Evolutionary conservation across 139 green algal genomes (phyloP).

Genomic region (Monoraphidium neglectum): DNA sequence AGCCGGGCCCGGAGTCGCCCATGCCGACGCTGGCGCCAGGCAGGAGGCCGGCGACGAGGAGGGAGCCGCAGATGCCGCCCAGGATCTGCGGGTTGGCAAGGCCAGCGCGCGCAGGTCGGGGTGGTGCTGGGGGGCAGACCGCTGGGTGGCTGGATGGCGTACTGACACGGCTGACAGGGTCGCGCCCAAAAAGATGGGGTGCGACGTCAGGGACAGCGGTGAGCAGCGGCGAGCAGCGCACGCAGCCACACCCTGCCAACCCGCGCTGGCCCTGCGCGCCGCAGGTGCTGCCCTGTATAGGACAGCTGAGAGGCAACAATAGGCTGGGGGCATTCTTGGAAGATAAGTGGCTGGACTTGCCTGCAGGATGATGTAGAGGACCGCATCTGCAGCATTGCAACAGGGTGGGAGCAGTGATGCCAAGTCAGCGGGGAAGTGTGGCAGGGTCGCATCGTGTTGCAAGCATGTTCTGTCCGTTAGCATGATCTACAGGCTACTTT

Average conservation of each 20-base stretch:
- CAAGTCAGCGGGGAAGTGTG: too few species aligned
- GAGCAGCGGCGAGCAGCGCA: background rate
- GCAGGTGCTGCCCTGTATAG: background rate
- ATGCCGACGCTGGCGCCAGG: slow-evolving; percentile 7
- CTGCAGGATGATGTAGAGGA: slow-evolving; percentile 33
- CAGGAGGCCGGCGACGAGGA: slow-evolving; percentile 2
- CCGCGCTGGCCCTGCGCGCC: background rate
- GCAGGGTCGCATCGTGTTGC: too few species aligned
- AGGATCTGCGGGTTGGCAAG: too few species aligned
- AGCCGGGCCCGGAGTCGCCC: slow-evolving; percentile 22
- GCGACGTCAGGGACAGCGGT: background rate
- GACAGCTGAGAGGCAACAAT: background rate
- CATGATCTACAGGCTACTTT: too few species aligned
- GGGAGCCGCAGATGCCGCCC: slow-evolving; percentile 20
- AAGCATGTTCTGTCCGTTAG: too few species aligned
- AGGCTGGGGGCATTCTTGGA: background rate
- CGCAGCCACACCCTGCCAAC: background rate
- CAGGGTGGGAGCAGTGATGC: too few species aligned
- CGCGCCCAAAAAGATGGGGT: background rate
- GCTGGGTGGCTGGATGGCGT: background rate
- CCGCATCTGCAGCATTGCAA: too few species aligned
- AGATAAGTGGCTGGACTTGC: background rate
- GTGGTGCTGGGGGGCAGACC: background rate
- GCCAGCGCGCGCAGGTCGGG: too few species aligned
- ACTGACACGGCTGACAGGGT: background rate